Evolutionary conservation across 1,284 basidiomycete species (phyloP), one percentile per base, ranked within the genome.

Genomic region (Veloporphyrellus conicus): DNA sequence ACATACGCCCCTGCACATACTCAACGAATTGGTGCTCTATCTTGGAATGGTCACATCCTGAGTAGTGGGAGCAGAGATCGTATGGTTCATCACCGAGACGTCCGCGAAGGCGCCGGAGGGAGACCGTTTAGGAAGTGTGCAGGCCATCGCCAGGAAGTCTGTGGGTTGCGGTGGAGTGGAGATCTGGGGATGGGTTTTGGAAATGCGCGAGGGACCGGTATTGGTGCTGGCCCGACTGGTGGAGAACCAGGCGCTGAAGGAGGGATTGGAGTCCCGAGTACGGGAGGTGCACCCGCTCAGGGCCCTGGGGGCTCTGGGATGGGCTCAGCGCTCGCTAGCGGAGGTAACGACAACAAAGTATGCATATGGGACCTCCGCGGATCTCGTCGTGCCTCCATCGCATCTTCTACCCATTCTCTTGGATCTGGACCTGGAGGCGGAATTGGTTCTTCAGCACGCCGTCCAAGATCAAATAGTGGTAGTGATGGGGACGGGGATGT

Each of bases 321-420:
- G 74, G 63, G 76, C 6, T 85, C 87, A 43, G 84, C 83, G 55
- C 78, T 99, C 2, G 95, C 95, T 4, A 93, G 89, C 53, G 95
- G 96, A 1, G 95, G 95, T 0, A 99, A 99, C 68, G 96, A 99
- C 71, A 99, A 99, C 71, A 95, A 96, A 71, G 87, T 99, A 9
- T 93, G 92, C 59, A 91, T 99, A 46, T 99, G 95, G 93, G 93
- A 96, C 58, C 61, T 88, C 48, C 71, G 86, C 20, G 83, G 84
- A 3, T 78, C 79, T 3, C 73, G 73, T 57, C 66, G 85, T 45
- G 69, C 52, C 19, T 55, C 56, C 3, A 18, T 47, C 10, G 52
- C 56, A 1, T 54, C 58, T 8, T 57, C 54, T 23, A 18, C 51
- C 3, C 61, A 62, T 36, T 54, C 54, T 28, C 57, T 54, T 14